A percentile compares a stretch with the other conserved stretches of the same genome.
These are phyloP conservation scores for Bodo saltans DNA, from an alignment of 78 protist species.

Conservation along the genomic window DNA sequence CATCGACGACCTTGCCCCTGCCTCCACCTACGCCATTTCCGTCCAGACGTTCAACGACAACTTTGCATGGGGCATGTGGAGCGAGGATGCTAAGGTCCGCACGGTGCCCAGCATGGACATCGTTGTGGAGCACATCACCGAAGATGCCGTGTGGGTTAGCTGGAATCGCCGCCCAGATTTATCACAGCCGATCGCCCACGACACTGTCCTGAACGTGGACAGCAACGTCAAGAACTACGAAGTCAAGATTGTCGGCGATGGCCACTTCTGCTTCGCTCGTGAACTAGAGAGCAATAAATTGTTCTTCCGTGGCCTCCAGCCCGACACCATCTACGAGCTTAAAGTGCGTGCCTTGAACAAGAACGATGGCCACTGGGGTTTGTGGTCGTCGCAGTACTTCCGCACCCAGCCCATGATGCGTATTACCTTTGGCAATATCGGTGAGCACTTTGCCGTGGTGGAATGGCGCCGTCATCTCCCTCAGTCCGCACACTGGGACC, in stretches of 20 bases:
- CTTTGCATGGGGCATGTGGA: background rate
- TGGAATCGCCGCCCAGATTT: background rate
- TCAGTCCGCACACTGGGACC: background rate
- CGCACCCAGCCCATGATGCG: background rate
- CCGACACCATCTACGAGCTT: slow-evolving; percentile 8
- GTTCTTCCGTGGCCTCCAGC: slow-evolving; percentile 9
- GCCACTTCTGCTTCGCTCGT: background rate
- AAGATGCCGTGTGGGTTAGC: background rate
- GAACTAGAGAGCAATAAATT: too few species aligned
- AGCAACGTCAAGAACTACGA: background rate
- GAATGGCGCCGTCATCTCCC: slow-evolving; percentile 5
- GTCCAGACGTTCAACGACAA: background rate
- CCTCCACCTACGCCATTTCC: slow-evolving; percentile 15
- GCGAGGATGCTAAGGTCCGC: background rate
- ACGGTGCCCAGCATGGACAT: slow-evolving; percentile 4
- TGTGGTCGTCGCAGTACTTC: slow-evolving; percentile 12
- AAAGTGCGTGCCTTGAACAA: background rate
- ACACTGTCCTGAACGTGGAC: background rate
- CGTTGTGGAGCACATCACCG: slow-evolving; percentile 6
- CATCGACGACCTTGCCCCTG: background rate
- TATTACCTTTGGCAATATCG: background rate
- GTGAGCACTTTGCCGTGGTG: slow-evolving; percentile 23
- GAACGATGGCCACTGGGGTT: background rate
- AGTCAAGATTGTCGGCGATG: background rate
- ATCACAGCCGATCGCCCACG: background rate